phyloP scores from a whole-genome alignment of 306 rosid species.

The Corylus heterophylla region DNA sequence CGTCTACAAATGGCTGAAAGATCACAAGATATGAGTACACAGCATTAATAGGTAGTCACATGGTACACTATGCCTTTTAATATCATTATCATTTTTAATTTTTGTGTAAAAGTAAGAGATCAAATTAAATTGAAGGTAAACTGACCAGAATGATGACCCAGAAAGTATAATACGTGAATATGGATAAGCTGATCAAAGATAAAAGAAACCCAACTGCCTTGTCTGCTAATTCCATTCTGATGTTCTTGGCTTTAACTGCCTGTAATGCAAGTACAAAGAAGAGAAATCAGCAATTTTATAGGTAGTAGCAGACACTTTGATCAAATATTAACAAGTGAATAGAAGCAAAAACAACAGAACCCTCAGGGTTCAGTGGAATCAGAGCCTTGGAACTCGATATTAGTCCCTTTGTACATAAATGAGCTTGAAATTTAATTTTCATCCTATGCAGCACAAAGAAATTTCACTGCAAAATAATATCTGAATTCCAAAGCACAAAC shows the following conservation, averaged over 20 bases:
- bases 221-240: conserved; percentile 80
- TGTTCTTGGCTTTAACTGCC: conserved; percentile 37
- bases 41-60: conserved; percentile 14
- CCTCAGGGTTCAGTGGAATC: conserved; percentile 4
- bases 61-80: neutral
- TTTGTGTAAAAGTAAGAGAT: neutral
- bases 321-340: conserved; percentile 1
- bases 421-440: neutral
- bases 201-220: conserved; percentile 80
- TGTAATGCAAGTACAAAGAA: conserved; percentile 27
- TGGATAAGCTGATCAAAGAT: conserved; percentile 66
- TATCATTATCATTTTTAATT: neutral
- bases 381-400: conserved; percentile 6
- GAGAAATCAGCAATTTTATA: conserved; percentile 15
- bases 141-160: conserved; percentile 95
- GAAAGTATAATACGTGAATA: conserved; percentile 88
- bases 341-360: neutral
- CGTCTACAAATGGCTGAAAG: conserved; percentile 96
- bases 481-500: no score
- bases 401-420: neutral
- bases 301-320: conserved; percentile 8
- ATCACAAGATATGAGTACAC: conserved; percentile 16
- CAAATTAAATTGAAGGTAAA: conserved; percentile 18
- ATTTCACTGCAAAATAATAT: neutral
- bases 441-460: neutral